phyloP scores from a whole-genome alignment of 2,329 filamentous ascomycete species.

The Westerdykella ornata region DNA sequence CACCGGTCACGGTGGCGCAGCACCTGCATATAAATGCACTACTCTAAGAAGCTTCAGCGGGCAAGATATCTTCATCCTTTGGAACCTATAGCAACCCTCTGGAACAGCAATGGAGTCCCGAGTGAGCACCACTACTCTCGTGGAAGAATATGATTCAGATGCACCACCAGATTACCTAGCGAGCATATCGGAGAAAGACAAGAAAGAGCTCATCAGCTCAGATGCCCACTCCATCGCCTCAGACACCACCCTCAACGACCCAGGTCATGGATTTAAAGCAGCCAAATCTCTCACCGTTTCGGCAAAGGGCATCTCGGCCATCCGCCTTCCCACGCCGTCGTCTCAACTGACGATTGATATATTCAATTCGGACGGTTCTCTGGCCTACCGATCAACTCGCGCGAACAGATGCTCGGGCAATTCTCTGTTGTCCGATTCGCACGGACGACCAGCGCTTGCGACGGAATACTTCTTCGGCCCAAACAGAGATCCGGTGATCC shows the following conservation, averaged over 20 bases:
- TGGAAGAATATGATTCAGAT: constrained; percentile 5
- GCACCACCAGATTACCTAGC: constrained; percentile 7
- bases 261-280: constrained; percentile 34
- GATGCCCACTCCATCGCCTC: constrained; percentile 13
- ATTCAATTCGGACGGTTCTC: constrained; percentile 30
- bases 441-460: constrained; percentile 39
- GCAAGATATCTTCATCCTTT: too few relatives aligned
- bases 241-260: constrained; percentile 10
- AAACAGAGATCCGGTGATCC: constrained; percentile 46
- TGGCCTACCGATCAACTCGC: constrained; percentile 50
- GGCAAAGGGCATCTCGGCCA: constrained; percentile 40
- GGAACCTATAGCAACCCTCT: too few relatives aligned
- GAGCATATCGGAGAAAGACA: constrained; percentile 12
- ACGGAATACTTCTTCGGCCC: constrained; percentile 56
- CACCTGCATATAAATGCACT: too few relatives aligned
- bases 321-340: constrained; percentile 41
- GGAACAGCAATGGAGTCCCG: too few relatives aligned
- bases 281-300: constrained; percentile 47
- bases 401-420: constrained; percentile 44
- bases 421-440: constrained; percentile 42
- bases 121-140: constrained; percentile 6
- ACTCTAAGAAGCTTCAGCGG: too few relatives aligned
- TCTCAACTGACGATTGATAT: constrained; percentile 35
- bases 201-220: constrained; percentile 13
- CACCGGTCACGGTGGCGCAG: too few relatives aligned